These are phyloP conservation scores for Zygotorulaspora mrakii DNA, from an alignment of 1,139 yeast genomes.

Conservation along the genomic window DNA sequence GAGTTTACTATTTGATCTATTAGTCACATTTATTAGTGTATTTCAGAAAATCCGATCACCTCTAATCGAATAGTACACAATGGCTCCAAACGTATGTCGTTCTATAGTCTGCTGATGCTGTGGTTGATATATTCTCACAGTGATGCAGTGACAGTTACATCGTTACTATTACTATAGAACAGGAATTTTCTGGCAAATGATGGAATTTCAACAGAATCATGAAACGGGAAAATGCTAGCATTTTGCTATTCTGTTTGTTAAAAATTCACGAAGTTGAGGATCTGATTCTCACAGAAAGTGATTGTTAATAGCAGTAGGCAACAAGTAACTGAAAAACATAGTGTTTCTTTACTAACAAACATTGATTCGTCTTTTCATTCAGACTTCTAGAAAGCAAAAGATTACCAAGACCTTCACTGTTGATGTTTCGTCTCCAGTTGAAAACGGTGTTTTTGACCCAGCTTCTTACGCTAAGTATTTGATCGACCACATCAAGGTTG, in stretches of 20 bases:
- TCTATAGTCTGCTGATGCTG: conserved; percentile 7
- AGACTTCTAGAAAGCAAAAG: conserved; percentile 78
- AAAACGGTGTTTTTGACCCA: conserved; percentile 96
- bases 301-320: conserved; percentile 42
- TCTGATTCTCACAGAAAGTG: conserved; percentile 21
- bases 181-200: conserved; percentile 7
- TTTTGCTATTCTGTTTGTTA: conserved; percentile 35
- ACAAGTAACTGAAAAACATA: conserved; percentile 17
- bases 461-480: conserved; percentile 97
- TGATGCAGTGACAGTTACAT: conserved; percentile 8
- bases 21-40: no score
- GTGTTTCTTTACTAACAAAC: conserved; percentile 22
- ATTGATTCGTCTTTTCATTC: conserved; percentile 9
- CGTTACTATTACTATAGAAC: conserved; percentile 14
- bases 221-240: conserved; percentile 9
- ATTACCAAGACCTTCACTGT: conserved; percentile 88
- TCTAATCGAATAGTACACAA: conserved; percentile 15
- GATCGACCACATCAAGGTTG: conserved; percentile 99
- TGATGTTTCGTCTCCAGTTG: conserved; percentile 97
- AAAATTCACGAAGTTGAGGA: conserved; percentile 32
- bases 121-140: not conserved
- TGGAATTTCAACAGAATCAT: not conserved
- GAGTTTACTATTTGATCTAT: no score
- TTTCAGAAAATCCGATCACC: no score
- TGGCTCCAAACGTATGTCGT: conserved; percentile 41